phyloP scores from a whole-genome alignment of 352 stramenopile genomes.

The Pythium brachiatum region DNA sequence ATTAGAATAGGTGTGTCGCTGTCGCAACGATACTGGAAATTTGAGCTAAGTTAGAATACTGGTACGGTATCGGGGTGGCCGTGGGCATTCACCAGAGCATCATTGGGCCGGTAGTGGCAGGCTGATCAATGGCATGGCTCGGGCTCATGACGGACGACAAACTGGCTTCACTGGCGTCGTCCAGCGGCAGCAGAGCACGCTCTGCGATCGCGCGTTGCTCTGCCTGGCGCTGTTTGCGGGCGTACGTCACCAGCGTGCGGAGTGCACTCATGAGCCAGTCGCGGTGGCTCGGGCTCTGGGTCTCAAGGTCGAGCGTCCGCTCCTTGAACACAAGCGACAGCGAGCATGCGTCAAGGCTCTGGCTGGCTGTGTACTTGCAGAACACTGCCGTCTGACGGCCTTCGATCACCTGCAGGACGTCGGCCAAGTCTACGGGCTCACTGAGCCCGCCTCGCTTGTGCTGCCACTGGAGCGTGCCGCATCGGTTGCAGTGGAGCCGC shows the following conservation, averaged over 20 bases:
- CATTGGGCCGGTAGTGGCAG: slow-evolving; percentile 4
- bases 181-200: slow-evolving; percentile 23
- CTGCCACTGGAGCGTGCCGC: slow-evolving; percentile 81
- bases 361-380: slow-evolving; percentile 58
- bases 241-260: slow-evolving; percentile 70
- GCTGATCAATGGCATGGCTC: slow-evolving; percentile 5
- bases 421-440: slow-evolving; percentile 66
- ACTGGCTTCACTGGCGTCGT: slow-evolving; percentile 9
- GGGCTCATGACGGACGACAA: background rate
- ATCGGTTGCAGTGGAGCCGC: slow-evolving; percentile 77
- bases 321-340: slow-evolving; percentile 75
- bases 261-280: slow-evolving; percentile 83
- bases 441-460: slow-evolving; percentile 79
- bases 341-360: slow-evolving; percentile 46
- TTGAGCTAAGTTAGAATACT: background rate
- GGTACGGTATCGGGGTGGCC: background rate
- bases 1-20: background rate
- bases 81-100: slow-evolving; percentile 13
- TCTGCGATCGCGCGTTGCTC: slow-evolving; percentile 82
- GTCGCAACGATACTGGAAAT: background rate
- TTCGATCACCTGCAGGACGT: slow-evolving; percentile 65
- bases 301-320: slow-evolving; percentile 81
- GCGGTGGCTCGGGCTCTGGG: slow-evolving; percentile 63
- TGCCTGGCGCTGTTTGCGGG: slow-evolving; percentile 61
- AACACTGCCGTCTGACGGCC: slow-evolving; percentile 75